Base-by-base conservation (phyloP, 441 rosid species). In the Pelargonium australe region DNA sequence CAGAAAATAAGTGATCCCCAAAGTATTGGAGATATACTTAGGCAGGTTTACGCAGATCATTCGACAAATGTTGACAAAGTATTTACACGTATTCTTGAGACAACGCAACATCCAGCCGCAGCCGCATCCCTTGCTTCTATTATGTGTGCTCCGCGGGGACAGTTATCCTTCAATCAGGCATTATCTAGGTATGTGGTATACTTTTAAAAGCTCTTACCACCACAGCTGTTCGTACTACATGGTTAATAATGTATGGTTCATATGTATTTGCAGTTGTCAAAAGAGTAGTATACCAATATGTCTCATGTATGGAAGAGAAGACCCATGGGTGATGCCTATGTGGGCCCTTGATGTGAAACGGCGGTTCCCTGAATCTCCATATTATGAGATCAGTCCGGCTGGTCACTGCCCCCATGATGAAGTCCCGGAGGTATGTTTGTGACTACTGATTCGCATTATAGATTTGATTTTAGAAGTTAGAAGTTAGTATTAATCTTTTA, bases 341-440 rank as follows among this genome's bases (percentile, higher is more conserved):
- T 91, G 95, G 97, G 97, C 91, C 53, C 85, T 76, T 73, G 82
- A 78, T 82, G 89, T 89, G 66, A 93, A 93, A 80, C 79, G 62
- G 64, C 88, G 83, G 80, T 72, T 89, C 7, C 92, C 96, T 7
- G 88, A 87, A 66, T 86, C 93, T 70, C 91, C 95, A 19, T 91
- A 86, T 79, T 93, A 93, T 25, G 91, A 93, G 78, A 89, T 93
- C 81, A 93, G 95, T 78, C 98, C 98, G 10, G 98, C 98, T 3
- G 98, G 98, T 64, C 98, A 91, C 79, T 91, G 98, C 81, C 98
- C 98, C 70, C 98, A 94, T 57, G 96, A 94, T 68, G 98, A 94
- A 87, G 95, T 94, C 76, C 95, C 98, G 1, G 98, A 94, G 98
- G 98, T 90, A 82, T 68, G 57, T 64, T 65, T 13, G 75, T 44